Evolutionary conservation across 106 monocot genomes (phyloP).

Genomic region (Acorus gramineus): DNA sequence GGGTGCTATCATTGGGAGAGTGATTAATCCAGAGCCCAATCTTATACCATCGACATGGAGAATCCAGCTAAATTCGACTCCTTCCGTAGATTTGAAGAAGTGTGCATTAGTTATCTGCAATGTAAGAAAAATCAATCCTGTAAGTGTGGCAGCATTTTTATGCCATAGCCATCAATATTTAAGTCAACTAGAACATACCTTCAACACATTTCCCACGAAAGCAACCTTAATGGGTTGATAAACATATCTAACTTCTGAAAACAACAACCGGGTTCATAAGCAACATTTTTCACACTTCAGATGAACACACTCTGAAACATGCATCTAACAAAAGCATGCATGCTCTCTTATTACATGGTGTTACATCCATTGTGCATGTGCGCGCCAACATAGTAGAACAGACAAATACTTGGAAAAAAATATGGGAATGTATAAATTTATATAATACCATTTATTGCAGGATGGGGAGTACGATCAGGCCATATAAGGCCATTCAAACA

Average conservation of each 20-base stretch:
- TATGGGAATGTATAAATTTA: background rate
- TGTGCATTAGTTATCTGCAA: slow-evolving; percentile 63
- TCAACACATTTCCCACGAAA: slow-evolving; percentile 31
- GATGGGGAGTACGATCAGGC: slow-evolving; percentile 96
- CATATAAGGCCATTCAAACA: slow-evolving; percentile 89
- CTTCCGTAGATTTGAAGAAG: slow-evolving; percentile 73
- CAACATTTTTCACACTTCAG: background rate
- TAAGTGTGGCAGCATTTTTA: background rate
- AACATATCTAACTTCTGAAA: slow-evolving; percentile 92
- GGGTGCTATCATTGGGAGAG: slow-evolving; percentile 50
- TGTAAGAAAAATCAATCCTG: background rate
- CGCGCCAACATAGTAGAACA: background rate
- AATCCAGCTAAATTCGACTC: slow-evolving; percentile 64
- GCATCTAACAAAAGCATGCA: no score
- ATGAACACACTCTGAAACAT: no score
- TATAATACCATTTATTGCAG: slow-evolving; percentile 69
- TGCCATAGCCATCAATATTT: background rate
- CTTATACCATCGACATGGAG: slow-evolving; percentile 70
- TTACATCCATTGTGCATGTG: no score
- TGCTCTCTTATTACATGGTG: no score
- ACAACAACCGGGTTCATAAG: background rate
- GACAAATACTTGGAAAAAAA: background rate
- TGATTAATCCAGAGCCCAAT: slow-evolving; percentile 53
- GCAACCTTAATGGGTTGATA: slow-evolving; percentile 78
- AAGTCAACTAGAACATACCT: slow-evolving; percentile 30